phyloP scores from a whole-genome alignment of 371 early-diverging fungal species.

The Blakeslea trispora region DNA sequence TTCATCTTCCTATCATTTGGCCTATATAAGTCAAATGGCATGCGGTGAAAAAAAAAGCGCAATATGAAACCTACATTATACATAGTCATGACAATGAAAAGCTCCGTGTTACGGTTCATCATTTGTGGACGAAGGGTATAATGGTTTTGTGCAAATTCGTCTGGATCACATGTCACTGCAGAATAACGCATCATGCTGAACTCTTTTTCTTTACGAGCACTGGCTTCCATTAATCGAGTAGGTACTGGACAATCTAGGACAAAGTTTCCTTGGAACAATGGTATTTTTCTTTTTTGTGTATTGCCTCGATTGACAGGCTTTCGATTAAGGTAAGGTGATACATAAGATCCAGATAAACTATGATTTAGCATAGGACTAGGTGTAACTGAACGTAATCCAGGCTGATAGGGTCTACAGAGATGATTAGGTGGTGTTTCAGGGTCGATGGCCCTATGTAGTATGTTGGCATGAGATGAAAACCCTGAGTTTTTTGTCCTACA shows the following conservation, averaged over 20 bases:
- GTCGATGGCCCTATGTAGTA: not conserved
- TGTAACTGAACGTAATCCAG: slow-evolving; percentile 13
- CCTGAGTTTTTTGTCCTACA: not conserved
- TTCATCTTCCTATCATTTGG: slow-evolving; percentile 67
- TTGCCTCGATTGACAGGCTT: slow-evolving; percentile 12
- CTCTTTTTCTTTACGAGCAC: slow-evolving; percentile 60
- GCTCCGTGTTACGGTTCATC: slow-evolving; percentile 79
- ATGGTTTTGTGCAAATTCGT: slow-evolving; percentile 70
- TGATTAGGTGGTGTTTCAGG: not conserved
- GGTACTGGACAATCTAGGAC: slow-evolving; percentile 77
- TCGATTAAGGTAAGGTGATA: slow-evolving; percentile 8
- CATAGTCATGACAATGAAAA: slow-evolving; percentile 80
- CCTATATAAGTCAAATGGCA: too few species aligned
- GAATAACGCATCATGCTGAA: slow-evolving; percentile 81
- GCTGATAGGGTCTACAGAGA: slow-evolving; percentile 17
- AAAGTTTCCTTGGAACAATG: slow-evolving; percentile 58
- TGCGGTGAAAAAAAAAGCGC: too few species aligned
- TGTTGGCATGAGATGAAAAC: not conserved
- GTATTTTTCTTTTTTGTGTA: slow-evolving; percentile 15
- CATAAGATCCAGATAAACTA: slow-evolving; percentile 11
- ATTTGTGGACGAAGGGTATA: slow-evolving; percentile 83
- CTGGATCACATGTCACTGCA: slow-evolving; percentile 83
- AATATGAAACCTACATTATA: slow-evolving; percentile 33
- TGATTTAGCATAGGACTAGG: slow-evolving; percentile 15
- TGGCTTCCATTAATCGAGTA: slow-evolving; percentile 52